Evolutionary conservation across 495 filamentous ascomycete species (phyloP), one percentile per base, ranked within the genome.

Genomic region (Tetracladium setigerum): DNA sequence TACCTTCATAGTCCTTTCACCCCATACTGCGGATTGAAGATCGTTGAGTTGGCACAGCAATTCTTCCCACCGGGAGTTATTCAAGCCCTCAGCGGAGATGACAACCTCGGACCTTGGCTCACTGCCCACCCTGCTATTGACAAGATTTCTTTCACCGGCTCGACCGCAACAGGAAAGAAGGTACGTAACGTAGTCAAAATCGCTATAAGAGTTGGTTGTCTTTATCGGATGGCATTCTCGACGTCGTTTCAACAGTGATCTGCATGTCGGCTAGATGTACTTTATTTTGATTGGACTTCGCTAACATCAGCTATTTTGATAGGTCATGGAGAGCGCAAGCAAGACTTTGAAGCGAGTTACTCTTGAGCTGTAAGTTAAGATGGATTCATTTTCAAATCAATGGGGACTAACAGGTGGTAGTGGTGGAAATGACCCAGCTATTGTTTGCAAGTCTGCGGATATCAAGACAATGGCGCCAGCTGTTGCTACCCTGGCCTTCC

Each of bases 111-210:
- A 1, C 72, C 75, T 0, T 62, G 65, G 64, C 48, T 77, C 6
- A 75, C 72, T 2, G 55, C 56, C 0, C 76, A 81, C 52, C 67
- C 73, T 0, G 66, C 56, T 0, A 71, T 81, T 41, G 69, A 71
- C 18, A 82, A 82, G 61, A 77, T 81, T 46, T 67, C 65, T 31
- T 81, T 83, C 53, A 81, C 78, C 2, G 79, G 79, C 0, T 78
- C 74, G 0, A 72, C 64, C 15, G 46, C 60, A 0, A 79, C 77
- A 0, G 78, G 78, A 4, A 77, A 76, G 56, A 69, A 67, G 41
- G 22, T 27, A 27, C 22, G 22, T 27, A 7, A 27, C 7, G 7
- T 27, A 27, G 22, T 27, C 22, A 27, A 27, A 27, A 27, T 27
- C 22, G 22, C 3, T 27, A 27, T 7, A 7, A n/a, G n/a, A n/a